Evolutionary conservation across 495 filamentous ascomycete species (phyloP).

Genomic region (Cetradonia linearis): DNA sequence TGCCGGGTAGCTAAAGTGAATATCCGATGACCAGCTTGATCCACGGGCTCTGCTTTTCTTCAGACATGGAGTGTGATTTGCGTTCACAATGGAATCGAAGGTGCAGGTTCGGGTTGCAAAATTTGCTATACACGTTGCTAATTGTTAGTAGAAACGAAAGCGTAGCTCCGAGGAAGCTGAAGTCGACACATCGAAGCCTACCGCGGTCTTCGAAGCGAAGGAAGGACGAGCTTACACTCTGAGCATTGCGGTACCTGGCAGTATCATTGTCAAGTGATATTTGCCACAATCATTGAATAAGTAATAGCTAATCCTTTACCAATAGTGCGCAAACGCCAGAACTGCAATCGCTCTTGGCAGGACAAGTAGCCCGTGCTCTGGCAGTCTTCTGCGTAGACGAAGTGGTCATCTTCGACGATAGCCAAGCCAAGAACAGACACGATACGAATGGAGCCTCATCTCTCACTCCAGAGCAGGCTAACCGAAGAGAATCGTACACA

Average conservation of each 20-base stretch:
- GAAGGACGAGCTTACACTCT: constrained; percentile 41
- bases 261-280: constrained; percentile 47
- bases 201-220: constrained; percentile 43
- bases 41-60: too few species aligned
- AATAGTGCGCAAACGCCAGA: constrained; percentile 48
- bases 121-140: not conserved
- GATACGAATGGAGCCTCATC: constrained; percentile 20
- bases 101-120: not conserved
- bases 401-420: constrained; percentile 63
- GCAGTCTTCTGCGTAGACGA: constrained; percentile 73
- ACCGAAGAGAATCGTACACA: constrained; percentile 41
- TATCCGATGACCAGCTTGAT: too few species aligned
- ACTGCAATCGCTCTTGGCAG: constrained; percentile 53
- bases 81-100: constrained; percentile 2
- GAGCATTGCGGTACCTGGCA: constrained; percentile 49
- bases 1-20: constrained; percentile 8
- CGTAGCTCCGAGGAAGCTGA: constrained; percentile 1
- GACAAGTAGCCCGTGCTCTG: constrained; percentile 58
- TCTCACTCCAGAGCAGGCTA: constrained; percentile 31
- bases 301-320: constrained; percentile 12
- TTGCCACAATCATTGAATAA: too few species aligned
- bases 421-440: constrained; percentile 8
- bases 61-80: not conserved
- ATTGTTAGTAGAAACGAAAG: constrained; percentile 15
- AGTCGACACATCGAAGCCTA: constrained; percentile 46